Evolutionary conservation across 495 filamentous ascomycete genomes (phyloP).

Genomic region (Penicillium coffeae): DNA sequence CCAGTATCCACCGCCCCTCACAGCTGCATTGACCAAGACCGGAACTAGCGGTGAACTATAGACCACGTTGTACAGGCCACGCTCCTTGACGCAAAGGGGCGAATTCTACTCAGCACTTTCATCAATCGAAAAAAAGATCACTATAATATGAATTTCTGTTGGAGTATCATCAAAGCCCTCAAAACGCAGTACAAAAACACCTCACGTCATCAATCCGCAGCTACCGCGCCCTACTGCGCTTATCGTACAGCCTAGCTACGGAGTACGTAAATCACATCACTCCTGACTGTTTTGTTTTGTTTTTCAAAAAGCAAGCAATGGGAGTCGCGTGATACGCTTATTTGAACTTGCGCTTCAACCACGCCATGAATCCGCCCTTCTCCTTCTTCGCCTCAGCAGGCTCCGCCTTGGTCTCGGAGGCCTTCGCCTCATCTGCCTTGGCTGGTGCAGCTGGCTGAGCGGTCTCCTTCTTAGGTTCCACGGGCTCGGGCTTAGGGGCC

Average conservation of each 20-base stretch:
- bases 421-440: slow-evolving; percentile 10
- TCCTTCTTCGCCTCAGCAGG: slow-evolving; percentile 19
- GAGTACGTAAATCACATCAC: background rate
- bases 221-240: slow-evolving; percentile 4
- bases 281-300: background rate
- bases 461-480: background rate
- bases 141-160: slow-evolving; percentile 29
- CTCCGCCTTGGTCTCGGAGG: slow-evolving; percentile 10
- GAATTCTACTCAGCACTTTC: too few species aligned
- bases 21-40: background rate
- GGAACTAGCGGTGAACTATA: slow-evolving; percentile 11
- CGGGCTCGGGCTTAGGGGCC: slow-evolving; percentile 38
- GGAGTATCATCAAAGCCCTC: slow-evolving; percentile 28
- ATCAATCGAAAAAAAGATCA: slow-evolving; percentile 11
- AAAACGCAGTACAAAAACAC: slow-evolving; percentile 5
- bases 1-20: background rate
- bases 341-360: slow-evolving; percentile 32
- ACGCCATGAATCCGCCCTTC: slow-evolving; percentile 28
- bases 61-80: background rate
- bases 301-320: slow-evolving; percentile 4
- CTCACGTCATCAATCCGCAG: background rate
- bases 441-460: background rate
- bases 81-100: background rate
- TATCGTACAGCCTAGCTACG: slow-evolving; percentile 21
- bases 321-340: background rate